phyloP scores from a whole-genome alignment of 495 filamentous ascomycete species.

The Xylona heveae region DNA sequence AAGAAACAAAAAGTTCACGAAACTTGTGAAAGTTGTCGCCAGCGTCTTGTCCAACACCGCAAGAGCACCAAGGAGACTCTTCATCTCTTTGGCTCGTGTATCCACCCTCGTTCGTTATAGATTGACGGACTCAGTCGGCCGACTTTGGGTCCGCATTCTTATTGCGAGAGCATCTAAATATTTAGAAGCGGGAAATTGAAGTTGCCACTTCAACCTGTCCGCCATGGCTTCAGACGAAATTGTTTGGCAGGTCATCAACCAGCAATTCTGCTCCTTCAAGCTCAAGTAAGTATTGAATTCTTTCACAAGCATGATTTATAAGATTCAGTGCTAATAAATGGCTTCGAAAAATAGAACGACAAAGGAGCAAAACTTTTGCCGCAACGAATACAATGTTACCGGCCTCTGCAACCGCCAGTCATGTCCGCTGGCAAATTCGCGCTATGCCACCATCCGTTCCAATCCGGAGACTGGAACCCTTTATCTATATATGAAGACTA shows the following conservation, averaged over 20 bases:
- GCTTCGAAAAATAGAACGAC: slow-evolving; percentile 36
- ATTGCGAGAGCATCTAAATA: no score
- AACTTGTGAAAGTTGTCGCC: no score
- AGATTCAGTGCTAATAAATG: not conserved
- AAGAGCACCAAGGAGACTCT: no score
- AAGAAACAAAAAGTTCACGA: no score
- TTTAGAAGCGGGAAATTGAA: no score
- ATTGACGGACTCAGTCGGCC: no score
- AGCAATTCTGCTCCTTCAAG: slow-evolving; percentile 94
- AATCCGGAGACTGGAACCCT: slow-evolving; percentile 62
- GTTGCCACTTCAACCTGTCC: no score
- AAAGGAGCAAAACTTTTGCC: slow-evolving; percentile 85
- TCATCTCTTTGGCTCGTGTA: no score
- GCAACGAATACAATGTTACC: slow-evolving; percentile 88
- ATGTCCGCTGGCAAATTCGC: slow-evolving; percentile 86
- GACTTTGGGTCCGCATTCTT: no score
- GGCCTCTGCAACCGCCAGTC: slow-evolving; percentile 89
- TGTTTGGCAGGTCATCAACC: slow-evolving; percentile 88
- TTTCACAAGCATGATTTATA: no score
- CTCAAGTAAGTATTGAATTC: slow-evolving; percentile 44
- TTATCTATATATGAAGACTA: slow-evolving; percentile 95
- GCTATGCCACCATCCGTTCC: slow-evolving; percentile 83
- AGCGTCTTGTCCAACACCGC: no score
- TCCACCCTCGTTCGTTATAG: no score
- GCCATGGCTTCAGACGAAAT: slow-evolving; percentile 80